Percentiles rank a stretch among this genome's conserved stretches.
Evolutionary conservation across 1,284 basidiomycete genomes (phyloP).

Genomic region (Tilletia caries): DNA sequence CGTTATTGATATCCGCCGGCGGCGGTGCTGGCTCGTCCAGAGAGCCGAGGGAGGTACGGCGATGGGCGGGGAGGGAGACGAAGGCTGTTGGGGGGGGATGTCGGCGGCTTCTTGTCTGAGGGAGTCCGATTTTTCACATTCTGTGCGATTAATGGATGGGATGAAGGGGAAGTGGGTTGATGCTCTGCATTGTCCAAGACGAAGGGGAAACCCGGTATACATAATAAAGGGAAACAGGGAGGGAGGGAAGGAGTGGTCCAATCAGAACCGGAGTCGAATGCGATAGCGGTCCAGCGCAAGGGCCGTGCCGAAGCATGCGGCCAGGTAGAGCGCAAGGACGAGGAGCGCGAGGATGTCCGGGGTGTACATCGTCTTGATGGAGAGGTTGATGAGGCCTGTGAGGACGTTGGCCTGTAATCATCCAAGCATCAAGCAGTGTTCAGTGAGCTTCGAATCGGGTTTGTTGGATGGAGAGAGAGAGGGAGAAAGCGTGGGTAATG

Average conservation of each 20-base stretch:
- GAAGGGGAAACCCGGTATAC: too few species aligned
- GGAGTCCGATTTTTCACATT: too few species aligned
- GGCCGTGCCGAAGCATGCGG: slow-evolving; percentile 59
- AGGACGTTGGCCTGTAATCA: slow-evolving; percentile 68
- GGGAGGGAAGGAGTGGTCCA: too few species aligned
- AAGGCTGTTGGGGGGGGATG: slow-evolving; percentile 25
- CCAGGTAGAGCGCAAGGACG: slow-evolving; percentile 67
- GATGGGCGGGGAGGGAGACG: not conserved
- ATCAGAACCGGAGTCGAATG: not conserved
- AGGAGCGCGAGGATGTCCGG: slow-evolving; percentile 63
- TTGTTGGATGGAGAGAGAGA: too few species aligned
- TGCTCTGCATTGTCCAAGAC: too few species aligned
- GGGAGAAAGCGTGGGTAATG: not conserved
- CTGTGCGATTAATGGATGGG: too few species aligned
- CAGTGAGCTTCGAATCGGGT: not conserved
- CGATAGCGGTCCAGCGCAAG: slow-evolving; percentile 10
- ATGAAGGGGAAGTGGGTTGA: too few species aligned
- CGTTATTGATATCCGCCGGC: not conserved
- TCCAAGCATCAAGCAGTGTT: too few species aligned
- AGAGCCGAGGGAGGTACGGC: not conserved
- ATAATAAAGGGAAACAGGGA: too few species aligned
- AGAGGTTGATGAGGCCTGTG: slow-evolving; percentile 81
- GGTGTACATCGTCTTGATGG: slow-evolving; percentile 77
- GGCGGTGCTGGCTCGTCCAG: not conserved
- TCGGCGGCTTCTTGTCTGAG: slow-evolving; percentile 81